Base-by-base conservation (phyloP, 2,329 filamentous ascomycete species). In the Hawksworthiomyces lignivorus region DNA sequence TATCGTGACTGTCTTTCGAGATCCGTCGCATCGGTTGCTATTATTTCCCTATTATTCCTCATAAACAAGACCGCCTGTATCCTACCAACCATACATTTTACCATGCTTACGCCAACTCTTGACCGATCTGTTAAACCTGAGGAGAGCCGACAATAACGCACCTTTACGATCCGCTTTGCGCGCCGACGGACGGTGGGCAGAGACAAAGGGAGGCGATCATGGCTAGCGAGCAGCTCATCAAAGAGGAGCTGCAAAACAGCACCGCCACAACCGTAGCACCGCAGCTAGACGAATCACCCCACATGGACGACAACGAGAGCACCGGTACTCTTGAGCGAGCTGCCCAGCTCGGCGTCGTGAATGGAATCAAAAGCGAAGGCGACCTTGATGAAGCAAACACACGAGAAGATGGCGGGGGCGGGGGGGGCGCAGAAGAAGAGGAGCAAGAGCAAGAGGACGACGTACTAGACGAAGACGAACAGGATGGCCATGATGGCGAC, bases 201-300 rank as follows among this genome's bases (percentile, higher is more conserved):
- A 26, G 18, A 39, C 31, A 7, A 17, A 29, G 35, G 24, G 20
- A 30, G 7, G 6, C 29, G 17, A 35, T 24, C 35, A 75, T 75
- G 69, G 59, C 67, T 39, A 73, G 67, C 52, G 65, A 69, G 42
- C 72, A 74, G 52, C 62, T 69, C 37, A 75, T 73, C 61, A 68
- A 77, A 55, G 73, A 78, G 45, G 70, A 77, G 56, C 63, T 75
- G 43, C 74, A 76, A 52, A 70, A 74, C 52, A 75, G 72, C 55
- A 69, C 68, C 32, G 61, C 72, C 50, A 62, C 69, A 43, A 73
- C 71, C 6, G 50, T 40, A 0, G 42, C 39, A 7, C 36, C 36
- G 2, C 52, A 55, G 7, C 41, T 43, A 4, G 56, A 56, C 22
- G 50, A 52, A n/a, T 43, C 39, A 7, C 36, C 36, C 2, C 52